Base-by-base conservation (phyloP, 2,329 filamentous ascomycete genomes). In the Penicillium fuscoglaucum region DNA sequence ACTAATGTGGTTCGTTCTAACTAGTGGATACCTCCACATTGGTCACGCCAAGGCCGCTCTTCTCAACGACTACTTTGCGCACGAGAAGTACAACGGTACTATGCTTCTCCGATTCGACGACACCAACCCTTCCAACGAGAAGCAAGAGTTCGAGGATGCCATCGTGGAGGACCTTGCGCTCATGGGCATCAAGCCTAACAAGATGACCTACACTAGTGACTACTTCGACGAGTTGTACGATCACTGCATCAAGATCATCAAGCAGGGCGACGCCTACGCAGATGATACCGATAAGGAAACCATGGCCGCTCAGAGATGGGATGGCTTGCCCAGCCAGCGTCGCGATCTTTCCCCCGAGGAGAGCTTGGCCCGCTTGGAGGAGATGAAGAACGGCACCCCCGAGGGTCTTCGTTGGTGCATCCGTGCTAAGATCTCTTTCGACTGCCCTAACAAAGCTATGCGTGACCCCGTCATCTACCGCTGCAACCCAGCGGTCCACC, bases 401-500 rank as follows among this genome's bases (percentile, higher is more conserved):
- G 87, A 93, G 74, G 95, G 95, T 59, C 78, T 87, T 49, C 86
- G 84, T 71, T 93, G 93, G 86, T 97, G 91, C 78, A 96, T 99
- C 66, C 90, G 95, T 60, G 95, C 95, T 58, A 97, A 96, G 82
- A 90, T 98, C 68, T 93, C 91, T 1, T 86, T 90, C 67, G 90
- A 96, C 75, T 90, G 95, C 78, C 90, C 90, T 64, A 98, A 99
- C 82, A 96, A 96, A 78, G 91, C 95, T 53, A 88, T 98, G 85
- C 86, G 95, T 65, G 95, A 99, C 75, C 95, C 95, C 13, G 93
- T 98, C 76, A 96, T 99, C 75, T 98, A 97, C 83, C 88, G 95
- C 66, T 97, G 92, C 84, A 96, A 96, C 70, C 82, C 84, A 6
- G 72, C 82, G 49, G 74, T 80, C 12, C 86, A 88, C 69, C 85